Evolutionary conservation across 768 basidiomycete species (phyloP), one percentile per base, ranked within the genome.

Genomic region (Lanmaoa pseudosensibilis): DNA sequence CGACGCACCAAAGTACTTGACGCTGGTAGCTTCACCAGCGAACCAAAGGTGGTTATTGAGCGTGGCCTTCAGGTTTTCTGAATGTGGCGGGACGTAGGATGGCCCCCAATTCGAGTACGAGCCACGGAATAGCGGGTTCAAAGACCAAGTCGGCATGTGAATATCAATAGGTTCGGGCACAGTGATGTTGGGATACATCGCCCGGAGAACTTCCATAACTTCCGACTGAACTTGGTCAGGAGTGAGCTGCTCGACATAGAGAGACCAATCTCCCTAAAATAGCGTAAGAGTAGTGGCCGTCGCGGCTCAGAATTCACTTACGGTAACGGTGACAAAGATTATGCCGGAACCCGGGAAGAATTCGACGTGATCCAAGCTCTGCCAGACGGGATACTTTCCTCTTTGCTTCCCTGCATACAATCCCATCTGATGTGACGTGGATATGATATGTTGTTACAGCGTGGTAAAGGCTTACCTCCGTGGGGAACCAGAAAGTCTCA

Each of bases 31-130:
- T 65, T 87, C 85, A 4, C 85, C 85, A 0, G 84, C 80, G 59
- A 87, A 87, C 77, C 81, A 86, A 18, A 87, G 73, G 10, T 76
- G 73, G 36, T 69, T 58, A 5, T 71, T 72, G 18, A 87, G 73
- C 21, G 81, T 83, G 6, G 83, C 81, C 54, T 80, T 76, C 46
- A 87, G 62, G 62, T 87, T 85, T 27, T 78, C 71, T n/a, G 82
- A 75, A 50, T 86, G 83, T 10, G 68, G 72, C 16, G 75, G 76
- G 12, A 81, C 68, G 59, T 86, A 86, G 4, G 83, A 77, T 0
- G 87, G 76, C 0, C 85, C 86, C 86, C 86, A 88, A 57, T 87
- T 89, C 21, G 83, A 83, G 60, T 85, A 89, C 4, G 84, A 82
- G 5, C 70, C 71, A 0, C 66, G 61, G 57, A 53, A 73, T 34